These are phyloP conservation scores for Cyberlindnera mycetangii DNA, from an alignment of 805 yeast genomes.

Conservation along the genomic window DNA sequence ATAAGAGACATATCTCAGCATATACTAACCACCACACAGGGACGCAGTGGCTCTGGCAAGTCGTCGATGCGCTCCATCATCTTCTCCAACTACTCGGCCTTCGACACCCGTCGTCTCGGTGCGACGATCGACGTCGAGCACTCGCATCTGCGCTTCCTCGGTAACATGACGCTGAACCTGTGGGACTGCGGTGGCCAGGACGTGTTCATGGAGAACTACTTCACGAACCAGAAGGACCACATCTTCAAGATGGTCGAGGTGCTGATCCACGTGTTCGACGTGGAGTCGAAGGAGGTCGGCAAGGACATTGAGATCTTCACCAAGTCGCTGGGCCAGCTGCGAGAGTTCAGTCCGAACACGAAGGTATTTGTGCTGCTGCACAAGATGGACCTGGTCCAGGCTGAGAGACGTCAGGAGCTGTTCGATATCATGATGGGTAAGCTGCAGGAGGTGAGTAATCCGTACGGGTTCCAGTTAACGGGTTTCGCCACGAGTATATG, in stretches of 20 bases:
- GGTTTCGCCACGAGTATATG: constrained; percentile 77
- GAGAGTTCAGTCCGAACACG: constrained; percentile 84
- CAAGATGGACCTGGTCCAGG: constrained; percentile 93
- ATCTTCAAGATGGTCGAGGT: constrained; percentile 96
- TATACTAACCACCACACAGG: constrained; percentile 38
- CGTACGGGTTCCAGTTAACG: constrained; percentile 61
- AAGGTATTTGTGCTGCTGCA: constrained; percentile 89
- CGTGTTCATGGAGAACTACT: constrained; percentile 91
- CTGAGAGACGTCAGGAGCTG: constrained; percentile 79
- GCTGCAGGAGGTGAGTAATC: constrained; percentile 69
- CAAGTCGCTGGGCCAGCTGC: constrained; percentile 75
- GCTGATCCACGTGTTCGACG: constrained; percentile 93
- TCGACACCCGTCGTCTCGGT: constrained; percentile 91
- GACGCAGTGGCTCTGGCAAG: constrained; percentile 96
- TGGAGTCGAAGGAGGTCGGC: constrained; percentile 84
- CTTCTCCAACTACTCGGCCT: constrained; percentile 93
- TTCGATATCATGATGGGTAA: constrained; percentile 83
- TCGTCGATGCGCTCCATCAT: constrained; percentile 97
- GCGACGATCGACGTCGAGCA: constrained; percentile 99
- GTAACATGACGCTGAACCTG: constrained; percentile 89
- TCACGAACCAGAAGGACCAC: constrained; percentile 83
- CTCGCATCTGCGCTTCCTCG: constrained; percentile 86
- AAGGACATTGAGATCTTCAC: constrained; percentile 92
- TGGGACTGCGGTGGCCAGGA: constrained; percentile 99
- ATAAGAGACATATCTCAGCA: not conserved